Evolutionary conservation across 352 stramenopile genomes (phyloP), one percentile per base, ranked within the genome.

Genomic region (Pythium phragmiticola): DNA sequence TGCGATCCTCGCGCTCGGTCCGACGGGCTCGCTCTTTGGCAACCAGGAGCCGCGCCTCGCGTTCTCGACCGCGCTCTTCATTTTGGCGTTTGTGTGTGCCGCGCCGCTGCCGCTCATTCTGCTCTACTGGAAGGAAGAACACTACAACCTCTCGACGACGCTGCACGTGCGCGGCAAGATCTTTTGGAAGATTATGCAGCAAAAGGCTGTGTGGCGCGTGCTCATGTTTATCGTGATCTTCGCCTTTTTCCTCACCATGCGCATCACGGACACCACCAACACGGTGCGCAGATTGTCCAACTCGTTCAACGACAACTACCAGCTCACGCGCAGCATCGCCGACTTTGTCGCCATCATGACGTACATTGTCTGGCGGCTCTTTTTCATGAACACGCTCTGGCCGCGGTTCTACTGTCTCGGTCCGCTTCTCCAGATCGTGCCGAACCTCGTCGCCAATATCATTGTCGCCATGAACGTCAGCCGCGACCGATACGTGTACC

Each of bases 131-230:
- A 66, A 69, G 13, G 70, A 80, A 26, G 68, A 78, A n/a, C 36
- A 63, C 36, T 78, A 78, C 65, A 72, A 66, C 48, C 51, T 78
- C 6, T 54, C 71, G 19, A 75, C 64, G 33, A 70, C 73, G 26
- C 60, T 82, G 36, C 59, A 63, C 43, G 65, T 76, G 30, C 73
- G 70, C 21, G 55, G 54, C 11, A 61, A 69, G 37, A 78, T 78
- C 57, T 78, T 78, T 53, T 80, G 70, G 69, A 74, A 75, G 53
- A 81, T 78, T 64, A 77, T 77, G 69, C 70, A 81, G 63, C 74
- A 79, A 33, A 77, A 78, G 54, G 73, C 70, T 0, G 73, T 80
- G 60, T 80, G 73, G 73, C 63, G 66, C 41, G 50, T 76, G 30
- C 60, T 80, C 58, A 65, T 68, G 63, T 80, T 80, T 58, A 82